These are phyloP conservation scores for Sphaerulina populicola DNA, from an alignment of 2,329 filamentous ascomycete genomes.

Conservation along the genomic window DNA sequence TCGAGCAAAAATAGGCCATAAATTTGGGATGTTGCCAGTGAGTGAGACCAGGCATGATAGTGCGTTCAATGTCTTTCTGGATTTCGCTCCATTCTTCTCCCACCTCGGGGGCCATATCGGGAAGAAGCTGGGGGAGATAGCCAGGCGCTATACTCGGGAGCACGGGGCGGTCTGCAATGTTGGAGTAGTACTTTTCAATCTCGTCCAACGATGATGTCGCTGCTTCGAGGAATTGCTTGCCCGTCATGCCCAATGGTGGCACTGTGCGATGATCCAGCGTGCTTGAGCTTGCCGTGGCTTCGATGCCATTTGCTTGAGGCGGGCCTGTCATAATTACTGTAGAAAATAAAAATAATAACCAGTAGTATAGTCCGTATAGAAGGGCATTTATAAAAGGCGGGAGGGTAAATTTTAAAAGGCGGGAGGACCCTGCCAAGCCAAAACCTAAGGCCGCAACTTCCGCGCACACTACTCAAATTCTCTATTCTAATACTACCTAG, in stretches of 20 bases:
- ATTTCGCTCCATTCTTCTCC: conserved; percentile 71
- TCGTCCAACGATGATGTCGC: conserved; percentile 74
- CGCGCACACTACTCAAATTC: no score
- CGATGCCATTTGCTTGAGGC: conserved; percentile 6
- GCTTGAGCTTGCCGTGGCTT: conserved; percentile 2
- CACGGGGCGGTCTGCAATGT: conserved; percentile 60
- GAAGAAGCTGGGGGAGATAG: conserved; percentile 74
- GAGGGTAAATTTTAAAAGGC: no score
- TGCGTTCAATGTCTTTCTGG: conserved; percentile 69
- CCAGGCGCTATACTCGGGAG: conserved; percentile 73
- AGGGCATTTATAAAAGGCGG: no score
- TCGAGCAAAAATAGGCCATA: conserved; percentile 89
- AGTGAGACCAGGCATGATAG: conserved; percentile 86
- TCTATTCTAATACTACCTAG: no score
- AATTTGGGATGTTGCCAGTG: conserved; percentile 94
- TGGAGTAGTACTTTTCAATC: conserved; percentile 78
- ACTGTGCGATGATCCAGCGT: conserved; percentile 24
- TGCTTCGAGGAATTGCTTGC: conserved; percentile 65
- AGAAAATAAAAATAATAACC: no score
- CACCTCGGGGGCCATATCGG: conserved; percentile 53
- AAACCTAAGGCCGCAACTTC: no score
- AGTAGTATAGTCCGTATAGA: no score
- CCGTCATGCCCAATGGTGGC: conserved; percentile 56
- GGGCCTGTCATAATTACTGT: no score
- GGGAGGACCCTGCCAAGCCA: no score